Base-by-base conservation (phyloP, 352 stramenopile genomes). In the Phytophthora rubi region DNA sequence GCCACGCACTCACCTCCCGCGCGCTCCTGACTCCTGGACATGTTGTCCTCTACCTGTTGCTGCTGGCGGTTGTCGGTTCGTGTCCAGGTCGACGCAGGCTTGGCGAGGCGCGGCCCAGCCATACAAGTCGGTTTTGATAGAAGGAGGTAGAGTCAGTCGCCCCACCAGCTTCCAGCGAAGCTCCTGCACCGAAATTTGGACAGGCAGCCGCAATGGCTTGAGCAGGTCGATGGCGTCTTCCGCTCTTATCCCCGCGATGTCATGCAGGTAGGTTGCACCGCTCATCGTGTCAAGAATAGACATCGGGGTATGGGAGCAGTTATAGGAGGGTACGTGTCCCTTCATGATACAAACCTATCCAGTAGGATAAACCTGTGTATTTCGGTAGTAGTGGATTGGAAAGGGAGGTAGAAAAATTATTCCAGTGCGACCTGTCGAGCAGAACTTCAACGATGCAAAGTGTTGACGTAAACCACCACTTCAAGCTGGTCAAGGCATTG, bases 11-110 rank as follows among this genome's bases (percentile, higher is more conserved):
- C 56, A 73, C 66, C 59, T 64, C 30, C 52, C 3, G 53, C n/a
- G 37, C 73, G 61, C 13, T 79, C 70, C 32, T 70, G 65, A 13
- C 5, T 15, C 52, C 69, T 81, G 57, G 73, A 79, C 76, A 83
- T 83, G 49, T 48, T 47, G 10, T 55, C 60, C 32, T 77, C 70
- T 32, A 48, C 47, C 26, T 68, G 52, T 33, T 70, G 62, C 13
- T 62, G 54, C 35, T 23, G 18, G n/a, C 60, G 32, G 12, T 57
- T 26, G 54, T 37, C 56, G 21, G 28, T 16, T 51, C 39, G 55
- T 51, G 42, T 71, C 55, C 16, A 12, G n/a, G 56, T 58, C 62
- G 59, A 76, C 55, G 68, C 33, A 15, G 53, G 35, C 56, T 76
- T 54, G 13, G 53, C 53, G 56, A 75, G 44, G n/a, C 71, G 67